Conservation (phyloP, 129 eudicot genomes). For the Sambucus nigra region DNA sequence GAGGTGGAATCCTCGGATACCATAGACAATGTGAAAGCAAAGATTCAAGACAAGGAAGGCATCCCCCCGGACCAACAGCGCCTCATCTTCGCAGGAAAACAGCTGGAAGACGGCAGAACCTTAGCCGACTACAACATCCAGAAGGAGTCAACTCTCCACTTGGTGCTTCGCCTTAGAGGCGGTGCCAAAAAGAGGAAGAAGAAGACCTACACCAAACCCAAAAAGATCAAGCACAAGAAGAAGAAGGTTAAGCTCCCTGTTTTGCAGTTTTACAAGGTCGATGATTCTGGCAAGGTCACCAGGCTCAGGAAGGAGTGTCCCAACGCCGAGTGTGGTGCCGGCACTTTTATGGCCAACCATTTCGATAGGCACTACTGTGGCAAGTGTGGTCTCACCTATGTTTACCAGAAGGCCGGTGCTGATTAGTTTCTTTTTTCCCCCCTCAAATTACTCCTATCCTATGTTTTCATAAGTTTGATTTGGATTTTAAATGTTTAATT, state of each 20-base stretch:
- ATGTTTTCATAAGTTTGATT: too few species aligned
- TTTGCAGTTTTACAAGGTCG: constrained; percentile 18
- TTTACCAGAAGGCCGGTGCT: too few species aligned
- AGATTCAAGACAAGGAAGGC: constrained; percentile 26
- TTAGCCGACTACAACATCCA: constrained; percentile 51
- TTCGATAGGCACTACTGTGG: too few species aligned
- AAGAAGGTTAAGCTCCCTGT: constrained; percentile 18
- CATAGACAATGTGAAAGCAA: constrained; percentile 18
- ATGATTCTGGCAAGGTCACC: constrained; percentile 15
- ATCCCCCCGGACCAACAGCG: constrained; percentile 22
- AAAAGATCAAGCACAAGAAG: constrained; percentile 45
- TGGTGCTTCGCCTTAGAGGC: constrained; percentile 43
- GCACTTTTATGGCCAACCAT: constrained; percentile 41
- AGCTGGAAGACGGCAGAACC: constrained; percentile 23
- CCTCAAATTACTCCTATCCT: too few species aligned
- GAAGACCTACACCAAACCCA: constrained; percentile 55
- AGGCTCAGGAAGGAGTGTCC: constrained; percentile 21
- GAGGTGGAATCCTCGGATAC: constrained; percentile 33
- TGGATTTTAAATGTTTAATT: too few species aligned
- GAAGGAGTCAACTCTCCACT: constrained; percentile 49
- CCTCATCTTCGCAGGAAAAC: constrained; percentile 21
- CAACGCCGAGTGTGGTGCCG: constrained; percentile 20
- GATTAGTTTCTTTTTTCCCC: too few species aligned
- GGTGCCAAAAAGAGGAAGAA: constrained; percentile 53
- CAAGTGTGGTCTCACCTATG: too few species aligned